Evolutionary conservation across 805 yeast genomes (phyloP), one percentile per base, ranked within the genome.

Genomic region (Teunomyces kruisii): DNA sequence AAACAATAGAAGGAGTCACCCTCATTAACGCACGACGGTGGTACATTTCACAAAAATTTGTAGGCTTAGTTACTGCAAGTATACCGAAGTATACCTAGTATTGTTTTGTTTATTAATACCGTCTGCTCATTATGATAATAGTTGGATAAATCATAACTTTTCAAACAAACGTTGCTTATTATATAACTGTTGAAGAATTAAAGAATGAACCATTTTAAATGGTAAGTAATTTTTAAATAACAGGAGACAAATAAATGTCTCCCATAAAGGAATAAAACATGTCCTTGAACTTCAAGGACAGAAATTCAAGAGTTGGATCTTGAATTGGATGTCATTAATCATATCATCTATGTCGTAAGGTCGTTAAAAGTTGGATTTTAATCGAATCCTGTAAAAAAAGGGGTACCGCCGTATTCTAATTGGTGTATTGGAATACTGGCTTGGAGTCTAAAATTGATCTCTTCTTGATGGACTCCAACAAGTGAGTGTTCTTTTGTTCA

Each of bases 351-450:
- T 50, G 50, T 47, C 52, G 44, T 51, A 45, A 47, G 54, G 59
- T 58, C 63, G 59, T 59, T 58, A 59, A 64, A 67, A 67, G 72
- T 66, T 67, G 72, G 72, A 67, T 61, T 61, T 61, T 59, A 61
- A 59, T 50, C 60, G 60, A 49, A 43, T 43, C 42, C 41, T 31
- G 38, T 32, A 31, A 36, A 32, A 40, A 29, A 24, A 30, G 30
- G 22, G 15, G 16, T 14, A 13, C 16, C 14, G 16, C 10, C 15
- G 3, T 14, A 13, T 15, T 13, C 52, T 54, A 67, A 45, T 54
- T 61, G 50, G 72, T 67, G 45, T 54, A 67, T 44, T 59, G 58
- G 52, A 67, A 66, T 29, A 52, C 61, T 8, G 62, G 56, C 40
- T 45, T 38, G 26, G 51, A 48, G 37, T 49, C 52, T 45, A 53